phyloP scores from a whole-genome alignment of 2,329 filamentous ascomycete species.

The Aspergillus thermomutatus region DNA sequence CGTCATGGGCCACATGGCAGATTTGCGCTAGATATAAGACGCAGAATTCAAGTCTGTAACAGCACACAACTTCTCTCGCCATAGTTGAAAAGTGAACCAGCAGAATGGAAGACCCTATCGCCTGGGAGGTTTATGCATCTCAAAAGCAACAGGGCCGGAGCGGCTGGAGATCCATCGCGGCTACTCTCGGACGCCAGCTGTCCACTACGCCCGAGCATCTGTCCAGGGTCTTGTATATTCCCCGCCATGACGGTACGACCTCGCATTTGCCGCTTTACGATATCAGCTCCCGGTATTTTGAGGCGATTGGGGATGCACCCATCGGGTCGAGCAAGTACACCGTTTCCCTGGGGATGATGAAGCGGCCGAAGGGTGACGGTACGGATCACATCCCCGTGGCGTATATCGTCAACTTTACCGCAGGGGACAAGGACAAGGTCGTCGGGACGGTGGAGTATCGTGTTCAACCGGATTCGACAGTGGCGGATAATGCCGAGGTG shows the following conservation, averaged over 20 bases:
- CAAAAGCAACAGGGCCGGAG: neutral
- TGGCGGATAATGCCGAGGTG: neutral
- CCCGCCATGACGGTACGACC: neutral
- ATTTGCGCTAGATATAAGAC: neutral
- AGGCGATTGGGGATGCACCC: neutral
- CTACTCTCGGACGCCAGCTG: neutral
- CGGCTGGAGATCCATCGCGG: neutral
- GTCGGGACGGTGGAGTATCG: neutral
- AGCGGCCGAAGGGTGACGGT: conserved; percentile 2
- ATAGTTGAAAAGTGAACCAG: no score
- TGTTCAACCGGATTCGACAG: neutral
- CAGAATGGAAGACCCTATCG: neutral
- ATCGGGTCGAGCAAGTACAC: conserved; percentile 6
- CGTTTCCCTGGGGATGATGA: conserved; percentile 4
- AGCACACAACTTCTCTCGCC: no score
- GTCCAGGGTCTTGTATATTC: conserved; percentile 5
- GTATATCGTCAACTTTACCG: neutral
- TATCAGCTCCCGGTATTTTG: conserved; percentile 1
- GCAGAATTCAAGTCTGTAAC: neutral
- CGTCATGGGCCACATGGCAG: neutral
- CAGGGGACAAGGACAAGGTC: neutral
- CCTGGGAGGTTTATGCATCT: neutral
- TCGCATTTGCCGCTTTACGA: conserved; percentile 2
- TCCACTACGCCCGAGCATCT: neutral
- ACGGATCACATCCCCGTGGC: neutral